These are phyloP conservation scores for Pneumocystis canis DNA, from an alignment of 1,139 yeast species.

Conservation along the genomic window DNA sequence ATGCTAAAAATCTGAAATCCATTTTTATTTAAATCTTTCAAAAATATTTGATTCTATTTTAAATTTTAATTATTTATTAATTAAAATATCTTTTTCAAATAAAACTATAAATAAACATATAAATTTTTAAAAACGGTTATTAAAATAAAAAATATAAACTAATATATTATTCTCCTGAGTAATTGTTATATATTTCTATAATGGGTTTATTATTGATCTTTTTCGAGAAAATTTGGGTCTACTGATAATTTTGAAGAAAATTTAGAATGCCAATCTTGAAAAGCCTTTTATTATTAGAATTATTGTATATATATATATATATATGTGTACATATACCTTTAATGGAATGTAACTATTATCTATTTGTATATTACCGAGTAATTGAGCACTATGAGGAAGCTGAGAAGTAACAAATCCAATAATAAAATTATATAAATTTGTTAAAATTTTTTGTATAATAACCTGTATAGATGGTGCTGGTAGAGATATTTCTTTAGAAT, in stretches of 20 bases:
- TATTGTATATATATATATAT: conserved; percentile 32
- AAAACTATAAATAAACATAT: too few species aligned
- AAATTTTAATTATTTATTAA: too few species aligned
- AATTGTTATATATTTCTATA: background rate
- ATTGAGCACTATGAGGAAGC: conserved; percentile 5
- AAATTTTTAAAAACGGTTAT: background rate
- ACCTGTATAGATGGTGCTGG: conserved; percentile 26
- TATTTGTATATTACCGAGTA: conserved; percentile 7
- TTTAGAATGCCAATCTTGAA: conserved; percentile 90
- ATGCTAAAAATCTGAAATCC: too few species aligned
- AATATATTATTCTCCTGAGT: background rate
- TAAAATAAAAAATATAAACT: background rate
- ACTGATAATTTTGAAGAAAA: conserved; percentile 58
- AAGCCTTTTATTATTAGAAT: conserved; percentile 72
- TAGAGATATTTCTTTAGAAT: conserved; percentile 13
- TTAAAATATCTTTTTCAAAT: too few species aligned
- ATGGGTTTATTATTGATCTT: conserved; percentile 5
- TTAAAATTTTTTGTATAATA: conserved; percentile 74
- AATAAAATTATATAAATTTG: conserved; percentile 78
- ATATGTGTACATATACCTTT: conserved; percentile 8
- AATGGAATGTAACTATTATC: conserved; percentile 6
- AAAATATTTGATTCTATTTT: too few species aligned
- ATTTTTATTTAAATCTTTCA: too few species aligned
- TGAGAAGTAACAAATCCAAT: conserved; percentile 59
- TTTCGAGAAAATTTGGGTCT: conserved; percentile 68